Base-by-base conservation (phyloP, 2,329 filamentous ascomycete species). In the Colletotrichum endophyticum region DNA sequence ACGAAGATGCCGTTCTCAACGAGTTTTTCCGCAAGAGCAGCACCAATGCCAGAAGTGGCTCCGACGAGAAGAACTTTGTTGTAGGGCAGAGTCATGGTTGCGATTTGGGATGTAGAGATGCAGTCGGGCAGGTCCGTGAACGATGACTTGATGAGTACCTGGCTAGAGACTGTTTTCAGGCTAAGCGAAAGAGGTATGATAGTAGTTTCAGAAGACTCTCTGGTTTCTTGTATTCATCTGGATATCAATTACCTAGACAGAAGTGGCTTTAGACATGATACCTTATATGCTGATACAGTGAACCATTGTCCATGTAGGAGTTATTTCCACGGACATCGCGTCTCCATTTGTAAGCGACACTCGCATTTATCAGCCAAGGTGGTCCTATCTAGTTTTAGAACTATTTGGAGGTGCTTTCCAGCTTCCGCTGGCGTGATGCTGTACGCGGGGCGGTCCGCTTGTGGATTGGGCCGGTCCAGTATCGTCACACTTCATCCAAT, bases 61-160 rank as follows among this genome's bases (percentile, higher is more conserved):
- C 82, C 82, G 53, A 92, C 83, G 62, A 92, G 80, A 64, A 92
- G 87, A n/a, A 91, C 85, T 57, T 87, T 88, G 62, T 89, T 90
- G 82, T 91, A 92, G 6, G 84, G 86, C 80, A 91, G 91, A 5
- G 86, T 76, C 89, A 91, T 91, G 28, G 62, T 80, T 30, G 13
- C 7, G 8, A 32, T 19, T 3, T 57, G 15, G 19, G 19, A 28
- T 28, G 13, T n/a, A 1, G 9, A 27, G 13, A 16, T 36, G 49
- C 11, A 57, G 19, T 32, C 1, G 2, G 15, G 15, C 8, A 57
- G 44, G 28, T 34, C 3, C n/a, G 3, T 53, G 3, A 8, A 53
- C 12, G 6, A 13, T 22, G 44, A 13, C 6, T 13, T 8, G 44
- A 53, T 53, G n/a, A 4, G 44, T 8, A 53, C 27, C 27, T 28